Conservation (phyloP, 106 monocot species). For the Amphibolis antarctica region DNA sequence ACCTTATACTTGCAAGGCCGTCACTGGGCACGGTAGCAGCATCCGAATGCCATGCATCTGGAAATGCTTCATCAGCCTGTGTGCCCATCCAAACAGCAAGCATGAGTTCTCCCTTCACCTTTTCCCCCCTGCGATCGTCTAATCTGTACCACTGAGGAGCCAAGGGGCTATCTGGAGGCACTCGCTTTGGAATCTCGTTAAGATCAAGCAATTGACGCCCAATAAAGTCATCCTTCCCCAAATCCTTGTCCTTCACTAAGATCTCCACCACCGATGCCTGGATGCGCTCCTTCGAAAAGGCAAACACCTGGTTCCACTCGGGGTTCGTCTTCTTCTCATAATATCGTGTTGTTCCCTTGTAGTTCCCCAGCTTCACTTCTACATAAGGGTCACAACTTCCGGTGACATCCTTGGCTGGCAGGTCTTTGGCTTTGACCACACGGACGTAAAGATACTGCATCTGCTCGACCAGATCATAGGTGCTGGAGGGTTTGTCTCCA, state of each 20-base stretch:
- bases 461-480: conserved; percentile 25
- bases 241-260: conserved; percentile 22
- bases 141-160: conserved; percentile 26
- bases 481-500: conserved; percentile 14
- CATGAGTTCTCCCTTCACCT: conserved; percentile 23
- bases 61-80: conserved; percentile 25
- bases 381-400: conserved; percentile 22
- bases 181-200: conserved; percentile 11
- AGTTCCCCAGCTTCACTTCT: conserved; percentile 22
- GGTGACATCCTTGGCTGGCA: conserved; percentile 18
- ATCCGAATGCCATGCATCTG: conserved; percentile 27
- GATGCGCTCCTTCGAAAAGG: conserved; percentile 24
- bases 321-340: conserved; percentile 21
- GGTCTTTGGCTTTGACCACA: conserved; percentile 20
- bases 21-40: conserved; percentile 14
- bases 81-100: conserved; percentile 30
- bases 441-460: conserved; percentile 24
- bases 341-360: conserved; percentile 16
- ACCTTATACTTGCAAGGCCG: conserved; percentile 15
- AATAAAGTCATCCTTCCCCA: conserved; percentile 21
- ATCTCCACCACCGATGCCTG: conserved; percentile 10
- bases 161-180: conserved; percentile 22
- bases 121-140: conserved; percentile 17
- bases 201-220: conserved; percentile 18
- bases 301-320: conserved; percentile 25